A percentile compares a stretch with the other conserved stretches of the same genome.
These are phyloP conservation scores for Colletotrichum paranaense DNA, from an alignment of 2,329 filamentous ascomycete genomes.

Conservation along the genomic window DNA sequence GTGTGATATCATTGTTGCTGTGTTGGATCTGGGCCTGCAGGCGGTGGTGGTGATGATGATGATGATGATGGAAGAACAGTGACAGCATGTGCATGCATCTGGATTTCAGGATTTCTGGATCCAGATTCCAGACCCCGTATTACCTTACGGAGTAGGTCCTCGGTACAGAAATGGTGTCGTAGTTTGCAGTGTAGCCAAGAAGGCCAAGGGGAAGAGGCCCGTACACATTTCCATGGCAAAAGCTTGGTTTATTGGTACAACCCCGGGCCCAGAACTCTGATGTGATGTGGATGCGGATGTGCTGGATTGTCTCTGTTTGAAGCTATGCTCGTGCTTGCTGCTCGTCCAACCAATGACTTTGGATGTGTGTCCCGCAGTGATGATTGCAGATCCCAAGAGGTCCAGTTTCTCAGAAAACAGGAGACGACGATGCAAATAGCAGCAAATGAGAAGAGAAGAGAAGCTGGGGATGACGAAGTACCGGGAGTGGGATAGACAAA, in stretches of 20 bases:
- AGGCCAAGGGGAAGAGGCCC: background rate
- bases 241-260: conserved; percentile 25
- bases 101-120: background rate
- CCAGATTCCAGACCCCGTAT: background rate
- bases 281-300: background rate
- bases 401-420: background rate
- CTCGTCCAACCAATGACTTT: background rate
- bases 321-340: background rate
- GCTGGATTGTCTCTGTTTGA: background rate
- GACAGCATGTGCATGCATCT: conserved; percentile 22
- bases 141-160: background rate
- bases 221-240: conserved; percentile 30
- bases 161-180: conserved; percentile 7
- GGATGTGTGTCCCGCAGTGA: background rate
- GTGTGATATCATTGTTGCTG: conserved; percentile 27
- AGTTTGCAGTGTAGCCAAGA: background rate
- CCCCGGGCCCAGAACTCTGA: conserved; percentile 15
- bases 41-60: background rate
- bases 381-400: background rate
- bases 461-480: background rate
- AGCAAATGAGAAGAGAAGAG: background rate
- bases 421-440: background rate
- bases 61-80: conserved; percentile 12
- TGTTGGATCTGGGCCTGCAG: background rate
- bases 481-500: background rate